Evolutionary conservation across 805 yeast species (phyloP).

Genomic region (Saccharomycopsis malanga): DNA sequence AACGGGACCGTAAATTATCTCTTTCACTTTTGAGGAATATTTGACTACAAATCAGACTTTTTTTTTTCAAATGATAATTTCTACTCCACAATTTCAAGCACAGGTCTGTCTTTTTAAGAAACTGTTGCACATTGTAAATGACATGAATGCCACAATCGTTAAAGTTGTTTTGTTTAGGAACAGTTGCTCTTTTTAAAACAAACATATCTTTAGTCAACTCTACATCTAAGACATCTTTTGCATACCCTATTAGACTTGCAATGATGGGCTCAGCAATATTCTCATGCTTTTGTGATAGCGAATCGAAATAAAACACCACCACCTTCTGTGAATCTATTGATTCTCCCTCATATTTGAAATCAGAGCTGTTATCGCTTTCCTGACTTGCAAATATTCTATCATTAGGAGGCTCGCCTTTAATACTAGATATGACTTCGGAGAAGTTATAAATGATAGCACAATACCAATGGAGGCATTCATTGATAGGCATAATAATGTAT

Average conservation of each 20-base stretch:
- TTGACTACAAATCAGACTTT: background rate
- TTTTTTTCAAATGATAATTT: background rate
- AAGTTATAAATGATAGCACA: constrained; percentile 63
- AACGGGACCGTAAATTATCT: constrained; percentile 24
- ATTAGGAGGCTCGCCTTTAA: constrained; percentile 12
- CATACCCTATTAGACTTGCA: constrained; percentile 58
- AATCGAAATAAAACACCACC: constrained; percentile 63
- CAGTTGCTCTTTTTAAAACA: constrained; percentile 42
- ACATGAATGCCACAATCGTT: constrained; percentile 95
- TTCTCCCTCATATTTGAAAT: background rate
- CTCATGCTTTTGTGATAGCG: constrained; percentile 55
- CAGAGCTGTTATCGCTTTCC: background rate
- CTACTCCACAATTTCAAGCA: constrained; percentile 46
- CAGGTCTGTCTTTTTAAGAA: constrained; percentile 41
- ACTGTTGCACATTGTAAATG: constrained; percentile 59
- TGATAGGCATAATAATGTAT: constrained; percentile 71
- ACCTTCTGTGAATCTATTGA: constrained; percentile 24
- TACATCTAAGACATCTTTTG: constrained; percentile 51
- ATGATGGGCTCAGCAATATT: constrained; percentile 47
- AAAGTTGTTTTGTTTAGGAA: constrained; percentile 80
- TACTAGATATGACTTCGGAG: constrained; percentile 27
- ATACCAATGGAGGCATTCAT: constrained; percentile 82
- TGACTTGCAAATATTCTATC: constrained; percentile 4
- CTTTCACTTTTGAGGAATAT: constrained; percentile 26
- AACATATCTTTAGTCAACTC: constrained; percentile 42